Percentiles rank a stretch among this genome's conserved stretches.
These are phyloP conservation scores for Zygosaccharomyces gambellarensis DNA, from an alignment of 805 yeast genomes.

Conservation along the genomic window DNA sequence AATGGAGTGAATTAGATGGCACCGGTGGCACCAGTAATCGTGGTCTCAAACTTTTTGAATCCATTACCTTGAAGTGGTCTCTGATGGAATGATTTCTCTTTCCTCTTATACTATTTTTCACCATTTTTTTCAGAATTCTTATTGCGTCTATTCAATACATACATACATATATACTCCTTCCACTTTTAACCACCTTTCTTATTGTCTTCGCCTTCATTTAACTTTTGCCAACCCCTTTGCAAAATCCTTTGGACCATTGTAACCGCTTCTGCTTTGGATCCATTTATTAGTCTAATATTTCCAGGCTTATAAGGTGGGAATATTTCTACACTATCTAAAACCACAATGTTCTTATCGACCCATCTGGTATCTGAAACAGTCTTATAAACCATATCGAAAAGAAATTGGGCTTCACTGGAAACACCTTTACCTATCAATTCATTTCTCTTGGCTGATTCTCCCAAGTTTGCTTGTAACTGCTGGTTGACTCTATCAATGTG, in stretches of 20 bases:
- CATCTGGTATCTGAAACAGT: slow-evolving; percentile 44
- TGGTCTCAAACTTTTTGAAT: slow-evolving; percentile 52
- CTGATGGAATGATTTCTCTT: background rate
- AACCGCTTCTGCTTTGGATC: slow-evolving; percentile 33
- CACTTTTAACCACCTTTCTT: slow-evolving; percentile 49
- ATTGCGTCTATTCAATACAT: background rate
- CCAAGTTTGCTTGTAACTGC: slow-evolving; percentile 24
- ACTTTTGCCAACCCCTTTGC: slow-evolving; percentile 44
- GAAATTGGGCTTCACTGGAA: slow-evolving; percentile 39
- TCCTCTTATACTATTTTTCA: background rate
- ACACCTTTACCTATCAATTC: slow-evolving; percentile 36
- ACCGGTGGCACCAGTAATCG: slow-evolving; percentile 52
- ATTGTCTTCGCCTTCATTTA: slow-evolving; percentile 34
- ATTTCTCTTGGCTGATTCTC: slow-evolving; percentile 22
- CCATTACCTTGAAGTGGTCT: slow-evolving; percentile 37
- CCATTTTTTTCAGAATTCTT: background rate
- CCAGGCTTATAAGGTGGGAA: slow-evolving; percentile 41
- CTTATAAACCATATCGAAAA: slow-evolving; percentile 42
- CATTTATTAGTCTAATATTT: slow-evolving; percentile 20
- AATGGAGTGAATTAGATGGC: slow-evolving; percentile 63
- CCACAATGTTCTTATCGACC: slow-evolving; percentile 41
- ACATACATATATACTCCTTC: slow-evolving; percentile 1
- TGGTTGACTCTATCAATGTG: slow-evolving; percentile 28
- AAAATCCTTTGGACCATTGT: slow-evolving; percentile 45
- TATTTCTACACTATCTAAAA: slow-evolving; percentile 44